These are phyloP conservation scores for Cladosporium sphaerospermum DNA, from an alignment of 2,329 filamentous ascomycete genomes.

Conservation along the genomic window DNA sequence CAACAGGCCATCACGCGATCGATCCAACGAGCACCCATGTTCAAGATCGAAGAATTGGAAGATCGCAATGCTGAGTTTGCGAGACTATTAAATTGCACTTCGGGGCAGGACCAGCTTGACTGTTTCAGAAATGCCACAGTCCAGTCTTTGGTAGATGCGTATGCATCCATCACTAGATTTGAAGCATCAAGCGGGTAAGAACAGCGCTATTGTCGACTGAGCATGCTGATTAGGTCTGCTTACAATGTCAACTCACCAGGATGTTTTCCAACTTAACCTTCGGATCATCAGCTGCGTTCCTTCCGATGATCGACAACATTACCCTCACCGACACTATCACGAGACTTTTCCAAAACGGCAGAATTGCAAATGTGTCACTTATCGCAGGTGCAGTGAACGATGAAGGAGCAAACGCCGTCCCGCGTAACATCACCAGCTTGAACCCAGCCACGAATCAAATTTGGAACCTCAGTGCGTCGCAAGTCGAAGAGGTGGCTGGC, in stretches of 20 bases:
- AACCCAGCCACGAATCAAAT: slow-evolving; percentile 1
- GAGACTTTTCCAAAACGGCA: slow-evolving; percentile 1
- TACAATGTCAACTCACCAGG: neutral
- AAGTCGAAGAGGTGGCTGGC: neutral
- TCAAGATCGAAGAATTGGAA: neutral
- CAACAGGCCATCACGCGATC: slow-evolving; percentile 3
- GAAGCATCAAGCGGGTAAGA: slow-evolving; percentile 3
- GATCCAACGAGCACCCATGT: slow-evolving; percentile 5
- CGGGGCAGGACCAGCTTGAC: neutral
- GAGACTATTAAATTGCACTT: neutral
- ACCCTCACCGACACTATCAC: slow-evolving; percentile 5
- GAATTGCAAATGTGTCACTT: neutral
- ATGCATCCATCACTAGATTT: neutral
- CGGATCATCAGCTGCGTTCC: neutral
- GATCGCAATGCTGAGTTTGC: slow-evolving; percentile 1
- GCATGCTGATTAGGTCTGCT: neutral
- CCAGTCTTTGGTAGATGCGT: neutral
- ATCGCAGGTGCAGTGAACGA: slow-evolving; percentile 3
- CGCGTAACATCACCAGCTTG: neutral
- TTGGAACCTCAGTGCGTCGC: slow-evolving; percentile 1
- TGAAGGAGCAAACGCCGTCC: slow-evolving; percentile 1
- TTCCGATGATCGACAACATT: neutral
- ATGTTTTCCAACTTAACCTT: slow-evolving; percentile 4
- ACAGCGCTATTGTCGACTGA: too few relatives aligned
- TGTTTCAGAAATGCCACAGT: slow-evolving; percentile 4